These are phyloP conservation scores for Ophiognomonia clavigignenti-juglandacearum DNA, from an alignment of 2,329 filamentous ascomycete species.

Conservation along the genomic window DNA sequence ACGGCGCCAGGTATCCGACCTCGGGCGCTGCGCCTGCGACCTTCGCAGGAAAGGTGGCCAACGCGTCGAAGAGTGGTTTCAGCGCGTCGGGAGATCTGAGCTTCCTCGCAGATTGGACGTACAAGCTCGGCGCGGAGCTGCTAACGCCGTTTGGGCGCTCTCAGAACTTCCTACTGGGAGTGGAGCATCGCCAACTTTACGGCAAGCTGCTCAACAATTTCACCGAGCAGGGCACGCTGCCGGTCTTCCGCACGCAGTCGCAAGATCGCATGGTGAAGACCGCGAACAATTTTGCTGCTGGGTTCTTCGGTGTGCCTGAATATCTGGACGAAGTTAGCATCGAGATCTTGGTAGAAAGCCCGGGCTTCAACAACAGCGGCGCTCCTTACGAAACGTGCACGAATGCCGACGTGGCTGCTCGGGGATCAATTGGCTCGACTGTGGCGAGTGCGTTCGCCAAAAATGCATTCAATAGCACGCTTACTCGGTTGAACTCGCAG, in stretches of 20 bases:
- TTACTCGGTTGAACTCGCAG: constrained; percentile 25
- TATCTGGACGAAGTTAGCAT: constrained; percentile 28
- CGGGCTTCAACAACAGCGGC: constrained; percentile 26
- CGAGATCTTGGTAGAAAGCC: constrained; percentile 27
- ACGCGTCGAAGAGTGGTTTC: constrained; percentile 27
- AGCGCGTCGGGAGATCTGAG: constrained; percentile 24
- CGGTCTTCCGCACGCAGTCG: constrained; percentile 31
- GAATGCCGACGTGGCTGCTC: constrained; percentile 20
- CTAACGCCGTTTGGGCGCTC: constrained; percentile 33
- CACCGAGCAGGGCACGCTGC: constrained; percentile 29
- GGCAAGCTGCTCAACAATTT: constrained; percentile 39
- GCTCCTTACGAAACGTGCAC: constrained; percentile 25
- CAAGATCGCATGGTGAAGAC: constrained; percentile 30
- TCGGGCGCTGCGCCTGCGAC: constrained; percentile 23
- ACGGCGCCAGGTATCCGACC: constrained; percentile 29
- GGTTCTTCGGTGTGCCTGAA: constrained; percentile 30
- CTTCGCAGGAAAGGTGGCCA: constrained; percentile 28
- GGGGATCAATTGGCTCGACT: constrained; percentile 22
- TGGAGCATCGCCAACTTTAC: constrained; percentile 36
- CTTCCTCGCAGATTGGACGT: constrained; percentile 28
- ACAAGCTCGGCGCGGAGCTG: constrained; percentile 30
- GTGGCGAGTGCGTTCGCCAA: constrained; percentile 20
- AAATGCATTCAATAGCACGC: constrained; percentile 24
- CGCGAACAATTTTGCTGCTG: constrained; percentile 26
- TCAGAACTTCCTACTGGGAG: constrained; percentile 35